Percentiles rank a stretch among this genome's conserved stretches.
Conservation (phyloP, 2,329 filamentous ascomycete genomes). For the Nemania sp. region DNA sequence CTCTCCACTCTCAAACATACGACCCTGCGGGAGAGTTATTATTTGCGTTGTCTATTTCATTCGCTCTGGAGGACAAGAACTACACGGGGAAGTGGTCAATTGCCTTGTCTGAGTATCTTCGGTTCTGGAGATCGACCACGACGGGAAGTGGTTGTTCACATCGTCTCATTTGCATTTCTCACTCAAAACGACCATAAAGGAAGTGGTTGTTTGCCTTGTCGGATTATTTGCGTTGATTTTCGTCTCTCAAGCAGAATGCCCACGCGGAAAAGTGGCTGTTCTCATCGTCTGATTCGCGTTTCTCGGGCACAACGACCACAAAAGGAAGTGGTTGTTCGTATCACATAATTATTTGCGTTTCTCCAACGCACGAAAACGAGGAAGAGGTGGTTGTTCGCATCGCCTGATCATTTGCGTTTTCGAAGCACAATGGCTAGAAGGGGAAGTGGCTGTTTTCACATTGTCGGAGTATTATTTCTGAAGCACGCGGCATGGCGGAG, state of each 20-base stretch:
- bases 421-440: neutral
- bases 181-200: neutral
- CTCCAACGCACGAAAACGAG: neutral
- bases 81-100: neutral
- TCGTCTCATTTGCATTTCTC: neutral
- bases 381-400: neutral
- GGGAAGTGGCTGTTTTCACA: neutral
- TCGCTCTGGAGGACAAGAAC: neutral
- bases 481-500: neutral
- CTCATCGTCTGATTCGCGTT: neutral
- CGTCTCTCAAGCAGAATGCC: neutral
- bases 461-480: slow-evolving; percentile 6
- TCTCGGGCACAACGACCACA: neutral
- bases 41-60: neutral
- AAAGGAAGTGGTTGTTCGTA: neutral
- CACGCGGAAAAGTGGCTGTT: neutral
- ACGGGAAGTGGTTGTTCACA: neutral
- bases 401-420: neutral
- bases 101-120: neutral
- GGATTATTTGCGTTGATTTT: neutral
- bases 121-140: neutral
- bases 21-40: neutral
- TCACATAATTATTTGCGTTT: slow-evolving; percentile 1
- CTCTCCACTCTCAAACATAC: too few species aligned
- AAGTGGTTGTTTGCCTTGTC: neutral